phyloP scores from a whole-genome alignment of 495 filamentous ascomycete species.

The Acidomyces sp. region DNA sequence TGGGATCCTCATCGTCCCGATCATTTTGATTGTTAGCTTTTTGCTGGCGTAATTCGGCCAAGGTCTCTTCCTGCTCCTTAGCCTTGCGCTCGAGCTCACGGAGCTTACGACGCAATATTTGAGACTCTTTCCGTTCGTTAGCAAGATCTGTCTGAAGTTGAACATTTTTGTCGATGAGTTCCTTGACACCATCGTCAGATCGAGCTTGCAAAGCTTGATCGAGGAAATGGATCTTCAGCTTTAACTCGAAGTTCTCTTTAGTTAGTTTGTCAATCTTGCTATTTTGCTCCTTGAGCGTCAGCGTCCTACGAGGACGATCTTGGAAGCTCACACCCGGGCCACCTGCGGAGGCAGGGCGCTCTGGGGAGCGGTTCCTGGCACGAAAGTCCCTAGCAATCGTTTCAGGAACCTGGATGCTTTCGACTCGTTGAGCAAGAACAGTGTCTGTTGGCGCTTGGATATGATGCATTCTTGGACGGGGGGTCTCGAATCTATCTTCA shows the following conservation, averaged over 20 bases:
- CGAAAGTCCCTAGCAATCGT: conserved; percentile 76
- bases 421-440: conserved; percentile 71
- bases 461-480: conserved; percentile 37
- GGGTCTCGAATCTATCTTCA: conserved; percentile 43
- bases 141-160: conserved; percentile 83
- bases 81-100: conserved; percentile 76
- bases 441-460: conserved; percentile 65
- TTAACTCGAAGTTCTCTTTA: conserved; percentile 95
- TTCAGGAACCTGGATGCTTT: conserved; percentile 79
- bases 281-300: conserved; percentile 94
- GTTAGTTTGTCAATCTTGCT: conserved; percentile 88
- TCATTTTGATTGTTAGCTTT: conserved; percentile 24
- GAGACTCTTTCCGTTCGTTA: conserved; percentile 77
- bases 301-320: conserved; percentile 49
- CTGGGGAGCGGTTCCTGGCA: conserved; percentile 42
- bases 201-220: conserved; percentile 85
- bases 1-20: conserved; percentile 37
- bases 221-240: conserved; percentile 93
- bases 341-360: conserved; percentile 24
- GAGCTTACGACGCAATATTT: conserved; percentile 58
- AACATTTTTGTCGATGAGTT: conserved; percentile 94
- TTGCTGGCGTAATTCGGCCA: conserved; percentile 37
- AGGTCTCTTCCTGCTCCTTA: conserved; percentile 55
- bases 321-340: conserved; percentile 1
- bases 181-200: conserved; percentile 91